A percentile compares a stretch with the other conserved stretches of the same genome.
These are phyloP conservation scores for Eimeria sp. DNA, from an alignment of 169 alveolate species.

Conservation along the genomic window DNA sequence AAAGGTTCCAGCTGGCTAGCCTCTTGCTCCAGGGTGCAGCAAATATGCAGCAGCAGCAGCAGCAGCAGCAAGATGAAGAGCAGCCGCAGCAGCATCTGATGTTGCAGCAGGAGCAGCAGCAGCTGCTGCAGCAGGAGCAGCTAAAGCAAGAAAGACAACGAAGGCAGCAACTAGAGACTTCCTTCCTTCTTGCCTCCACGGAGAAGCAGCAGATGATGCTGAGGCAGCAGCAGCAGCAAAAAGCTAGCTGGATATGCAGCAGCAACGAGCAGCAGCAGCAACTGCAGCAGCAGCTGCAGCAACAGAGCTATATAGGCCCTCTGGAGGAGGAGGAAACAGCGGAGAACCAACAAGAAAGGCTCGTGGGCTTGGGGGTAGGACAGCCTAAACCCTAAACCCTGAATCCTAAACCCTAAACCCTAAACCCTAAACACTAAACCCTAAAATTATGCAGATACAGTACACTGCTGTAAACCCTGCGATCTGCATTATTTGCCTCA, in stretches of 20 bases:
- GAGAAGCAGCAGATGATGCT: slow-evolving; percentile 42
- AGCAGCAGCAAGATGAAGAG: no score
- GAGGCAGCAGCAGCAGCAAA: slow-evolving; percentile 41
- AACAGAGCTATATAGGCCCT: background rate
- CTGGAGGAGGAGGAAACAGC: background rate
- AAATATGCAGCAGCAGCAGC: background rate
- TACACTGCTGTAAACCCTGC: no score
- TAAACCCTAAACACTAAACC: background rate
- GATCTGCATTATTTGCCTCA: no score
- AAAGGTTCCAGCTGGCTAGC: slow-evolving; percentile 51
- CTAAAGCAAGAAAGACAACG: slow-evolving; percentile 40
- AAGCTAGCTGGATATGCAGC: slow-evolving; percentile 8
- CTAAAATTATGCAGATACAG: no score
- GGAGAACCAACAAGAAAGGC: background rate
- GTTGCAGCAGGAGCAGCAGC: background rate
- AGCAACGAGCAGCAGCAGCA: slow-evolving; percentile 36
- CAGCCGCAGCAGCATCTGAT: no score
- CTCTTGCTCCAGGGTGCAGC: slow-evolving; percentile 64
- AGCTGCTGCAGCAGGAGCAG: slow-evolving; percentile 46
- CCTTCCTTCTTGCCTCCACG: slow-evolving; percentile 19
- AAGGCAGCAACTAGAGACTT: slow-evolving; percentile 29
- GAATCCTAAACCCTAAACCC: background rate
- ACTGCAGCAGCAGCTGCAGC: slow-evolving; percentile 51
- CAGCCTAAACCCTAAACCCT: background rate
- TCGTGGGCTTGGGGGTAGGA: background rate